Base-by-base conservation (phyloP, 495 filamentous ascomycete genomes). In the Sporormia fimetaria region DNA sequence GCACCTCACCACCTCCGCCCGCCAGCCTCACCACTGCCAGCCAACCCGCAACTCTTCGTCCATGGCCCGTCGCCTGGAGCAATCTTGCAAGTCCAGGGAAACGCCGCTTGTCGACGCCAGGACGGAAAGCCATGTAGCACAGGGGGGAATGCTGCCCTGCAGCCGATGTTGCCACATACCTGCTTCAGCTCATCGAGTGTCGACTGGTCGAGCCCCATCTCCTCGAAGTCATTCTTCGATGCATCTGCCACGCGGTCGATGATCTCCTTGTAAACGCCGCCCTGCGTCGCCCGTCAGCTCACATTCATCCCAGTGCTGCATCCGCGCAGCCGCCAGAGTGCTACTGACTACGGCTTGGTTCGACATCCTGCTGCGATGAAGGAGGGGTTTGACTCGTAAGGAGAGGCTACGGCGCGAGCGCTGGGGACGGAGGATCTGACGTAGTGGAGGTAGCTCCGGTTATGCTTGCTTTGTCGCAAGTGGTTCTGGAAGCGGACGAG, bases 161-260 rank as follows among this genome's bases (percentile, higher is more conserved):
- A 41, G 21, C 47, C 15, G 16, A 51, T 24, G 34, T 40, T 42
- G 54, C 56, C 46, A 67, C 77, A 75, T 60, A 96, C 88, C 69
- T 75, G 70, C 59, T 71, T 76, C 71, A 99, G 67, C 57, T 93
- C 84, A 45, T 83, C 69, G 51, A 99, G 68, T 32, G 84, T 83
- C 49, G 74, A 65, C 57, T 83, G 81, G 43, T 90, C 84, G 44
- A 96, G 82, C 49, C 92, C 92, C 54, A 79, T 81, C 60, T 96
- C 90, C 62, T 99, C 92, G 63, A 99, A 96, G 61, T 94, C 87
- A 55, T 88, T 79, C 61, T 83, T 74, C 55, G 87, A 94, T 39
- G 74, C 73, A 44, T 82, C 75, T 58, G 93, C 78, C 44, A 96
- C 87, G 60, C 90, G 87, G 43, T 83, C 68, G 63, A 99, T 95